Conservation (phyloP, 2,329 filamentous ascomycete species). For the Massarina eburnea region DNA sequence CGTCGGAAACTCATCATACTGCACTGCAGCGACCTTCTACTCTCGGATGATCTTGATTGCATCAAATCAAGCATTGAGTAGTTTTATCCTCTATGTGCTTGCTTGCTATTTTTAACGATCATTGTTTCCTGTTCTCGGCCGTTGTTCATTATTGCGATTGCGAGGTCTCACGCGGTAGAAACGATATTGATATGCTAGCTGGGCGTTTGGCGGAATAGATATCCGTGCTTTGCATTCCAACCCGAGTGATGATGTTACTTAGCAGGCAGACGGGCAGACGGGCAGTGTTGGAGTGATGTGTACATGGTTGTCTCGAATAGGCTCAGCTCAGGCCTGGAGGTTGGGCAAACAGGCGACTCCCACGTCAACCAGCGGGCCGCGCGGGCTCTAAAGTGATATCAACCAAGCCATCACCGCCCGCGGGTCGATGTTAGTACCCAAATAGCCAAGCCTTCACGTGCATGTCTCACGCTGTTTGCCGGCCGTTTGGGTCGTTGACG, state of each 20-base stretch:
- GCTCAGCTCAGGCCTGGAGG: no score
- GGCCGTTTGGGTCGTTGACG: background rate
- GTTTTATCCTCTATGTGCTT: background rate
- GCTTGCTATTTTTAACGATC: background rate
- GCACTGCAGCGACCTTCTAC: background rate
- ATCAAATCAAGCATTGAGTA: background rate
- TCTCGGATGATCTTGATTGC: background rate
- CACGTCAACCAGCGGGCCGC: no score
- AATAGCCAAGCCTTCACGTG: conserved; percentile 3
- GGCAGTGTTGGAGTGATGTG: no score
- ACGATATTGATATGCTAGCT: background rate
- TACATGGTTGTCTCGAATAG: no score
- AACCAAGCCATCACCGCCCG: no score
- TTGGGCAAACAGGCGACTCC: no score
- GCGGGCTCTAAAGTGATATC: no score
- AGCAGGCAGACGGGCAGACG: no score
- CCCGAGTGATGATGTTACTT: no score
- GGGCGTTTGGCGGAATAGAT: background rate
- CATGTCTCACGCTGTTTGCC: background rate
- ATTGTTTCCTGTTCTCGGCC: background rate
- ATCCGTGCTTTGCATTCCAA: no score
- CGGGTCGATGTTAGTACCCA: background rate
- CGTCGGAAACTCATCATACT: background rate
- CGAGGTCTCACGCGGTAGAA: background rate
- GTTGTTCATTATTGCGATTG: background rate